Evolutionary conservation across 805 yeast species (phyloP), one percentile per base, ranked within the genome.

Genomic region (Kuraishia borneana): DNA sequence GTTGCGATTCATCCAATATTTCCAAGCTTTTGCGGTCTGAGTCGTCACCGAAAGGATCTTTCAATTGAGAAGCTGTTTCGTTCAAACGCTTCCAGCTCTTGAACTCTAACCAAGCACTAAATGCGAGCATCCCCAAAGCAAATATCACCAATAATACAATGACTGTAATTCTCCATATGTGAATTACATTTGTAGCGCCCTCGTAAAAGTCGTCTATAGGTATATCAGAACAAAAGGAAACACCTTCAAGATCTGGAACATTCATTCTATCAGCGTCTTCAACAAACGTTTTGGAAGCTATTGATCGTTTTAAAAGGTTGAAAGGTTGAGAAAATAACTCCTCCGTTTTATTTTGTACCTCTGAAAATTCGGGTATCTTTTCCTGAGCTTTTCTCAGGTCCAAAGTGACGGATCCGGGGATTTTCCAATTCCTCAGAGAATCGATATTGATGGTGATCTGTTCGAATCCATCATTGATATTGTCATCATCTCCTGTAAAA

Each of bases 301-400:
- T 48, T 33, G 63, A 57, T 2, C 48, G 40, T 28, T 65, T 60
- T 2, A 81, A 51, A 9, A 47, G 38, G 1, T 64, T 63, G 46
- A 85, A 83, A 0, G 96, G 96, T 2, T 43, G 47, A 3, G 67
- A 55, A 6, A 89, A 65, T 26, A 76, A 43, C 0, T 48, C 36
- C 29, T 72, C 64, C 0, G 92, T 75, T 16, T 67, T 65, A 38
- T 75, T 70, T 46, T 75, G 68, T 3, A 84, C 76, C 6, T 67
- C 64, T 2, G 68, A 71, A 50, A 84, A 84, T 39, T 73, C 69
- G 0, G 94, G 94, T 1, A 81, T 56, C 2, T 70, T 60, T 1
- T 58, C 54, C 16, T 69, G 58, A 28, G 87, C 53, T 1, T 47
- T 41, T 3, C 70, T 68, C 13, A 92, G 60, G 20, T 75, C 70